Base-by-base conservation (phyloP, 495 filamentous ascomycete species). In the Xylaria nigripes region DNA sequence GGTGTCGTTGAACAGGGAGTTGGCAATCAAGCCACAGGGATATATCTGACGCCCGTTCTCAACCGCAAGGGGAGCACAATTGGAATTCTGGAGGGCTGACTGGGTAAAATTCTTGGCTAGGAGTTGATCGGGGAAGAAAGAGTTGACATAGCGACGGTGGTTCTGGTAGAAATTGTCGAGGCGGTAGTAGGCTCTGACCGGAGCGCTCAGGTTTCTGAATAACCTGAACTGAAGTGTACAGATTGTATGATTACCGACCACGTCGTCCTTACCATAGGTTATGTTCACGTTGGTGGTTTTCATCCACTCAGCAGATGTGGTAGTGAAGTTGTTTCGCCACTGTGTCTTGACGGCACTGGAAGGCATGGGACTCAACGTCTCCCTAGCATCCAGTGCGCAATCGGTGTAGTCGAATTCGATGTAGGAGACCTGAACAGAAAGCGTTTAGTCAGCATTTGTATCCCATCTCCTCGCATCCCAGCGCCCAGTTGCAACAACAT, bases 121-220 rank as follows among this genome's bases (percentile, higher is more conserved):
- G 25, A 99, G 72, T 69, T 99, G 93, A 57, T 87, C 76, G 50
- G 82, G 77, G 62, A 91, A 86, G 55, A 95, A 81, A 1, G 90
- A 95, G 59, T 86, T 84, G 38, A 96, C 92, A 58, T 99, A 99
- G 68, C 92, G 86, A 52, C 93, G 86, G 65, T 99, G 93, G 68
- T 99, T 99, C 68, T 99, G 93, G 74, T 97, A 99, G 75, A 99
- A 99, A 70, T 99, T 95, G 40, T 89, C 90, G 38, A 99, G 81
- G 49, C 86, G 86, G 70, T 99, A 99, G 72, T 96, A 97, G 67
- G 96, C 78, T 58, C 87, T 78, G 23, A 97, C 84, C 3, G 91
- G 90, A 0, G 92, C 81, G 9, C 76, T 73, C 60, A 99, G 79
- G 23, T 81, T 71, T 52, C 93, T 80, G 7, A 89, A 89, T 25